These are phyloP conservation scores for Neofusicoccum ribis DNA, from an alignment of 2,329 filamentous ascomycete genomes.

Conservation along the genomic window DNA sequence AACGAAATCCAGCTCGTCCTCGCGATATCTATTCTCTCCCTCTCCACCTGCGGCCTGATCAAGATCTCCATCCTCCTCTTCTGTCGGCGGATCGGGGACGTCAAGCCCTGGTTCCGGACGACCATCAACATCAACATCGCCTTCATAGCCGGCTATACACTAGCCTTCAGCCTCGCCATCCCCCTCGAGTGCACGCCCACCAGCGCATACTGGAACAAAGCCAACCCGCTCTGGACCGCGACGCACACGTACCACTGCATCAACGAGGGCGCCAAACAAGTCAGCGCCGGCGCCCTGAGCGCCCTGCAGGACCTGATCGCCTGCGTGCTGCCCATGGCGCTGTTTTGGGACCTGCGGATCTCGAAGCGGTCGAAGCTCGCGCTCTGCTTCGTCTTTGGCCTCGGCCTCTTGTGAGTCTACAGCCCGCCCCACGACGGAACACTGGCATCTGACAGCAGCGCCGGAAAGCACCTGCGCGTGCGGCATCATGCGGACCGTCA, in stretches of 20 bases:
- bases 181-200: constrained; percentile 41
- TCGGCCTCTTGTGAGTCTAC: constrained; percentile 42
- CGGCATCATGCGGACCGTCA: constrained; percentile 41
- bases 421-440: too few species aligned
- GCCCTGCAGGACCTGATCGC: constrained; percentile 44
- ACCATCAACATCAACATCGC: constrained; percentile 39
- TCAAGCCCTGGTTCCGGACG: constrained; percentile 38
- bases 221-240: constrained; percentile 34
- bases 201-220: constrained; percentile 43
- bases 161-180: constrained; percentile 39
- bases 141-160: constrained; percentile 42
- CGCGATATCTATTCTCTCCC: constrained; percentile 30
- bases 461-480: constrained; percentile 32
- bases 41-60: constrained; percentile 29
- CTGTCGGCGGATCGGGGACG: constrained; percentile 42
- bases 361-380: constrained; percentile 45
- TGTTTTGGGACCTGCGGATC: constrained; percentile 48
- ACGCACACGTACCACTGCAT: constrained; percentile 36
- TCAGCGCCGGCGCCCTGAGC: constrained; percentile 41
- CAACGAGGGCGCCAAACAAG: constrained; percentile 41
- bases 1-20: constrained; percentile 21
- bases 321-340: constrained; percentile 43
- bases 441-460: too few species aligned
- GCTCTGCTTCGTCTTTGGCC: constrained; percentile 45
- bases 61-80: constrained; percentile 42